Base-by-base conservation (phyloP, 2,329 filamentous ascomycete species). In the Trichophyton mentagrophytes region DNA sequence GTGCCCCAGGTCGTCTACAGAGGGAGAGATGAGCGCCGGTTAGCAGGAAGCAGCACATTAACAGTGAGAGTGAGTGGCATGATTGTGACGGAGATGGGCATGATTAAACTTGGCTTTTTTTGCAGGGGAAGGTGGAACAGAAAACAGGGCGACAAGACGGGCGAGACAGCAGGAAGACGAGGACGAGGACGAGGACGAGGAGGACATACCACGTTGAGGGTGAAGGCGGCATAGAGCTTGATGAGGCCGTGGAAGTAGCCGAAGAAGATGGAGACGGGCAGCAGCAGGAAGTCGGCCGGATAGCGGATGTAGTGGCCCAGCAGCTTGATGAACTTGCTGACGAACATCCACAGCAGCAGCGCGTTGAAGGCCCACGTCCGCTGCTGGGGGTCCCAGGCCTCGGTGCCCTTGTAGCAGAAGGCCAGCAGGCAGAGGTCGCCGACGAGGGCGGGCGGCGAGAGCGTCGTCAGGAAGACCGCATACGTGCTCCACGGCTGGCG, bases 401-500 rank as follows among this genome's bases (percentile, higher is more conserved):
- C 79, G 1, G 86, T 88, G 56, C 85, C 87, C 75, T 83, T 82
- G 78, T 84, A 86, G 68, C 85, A 85, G 20, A 87, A 79, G 64
- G 79, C 82, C 64, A 92, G 79, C 58, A 93, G 79, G 42, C 89
- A 77, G 30, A 86, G 81, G 73, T 97, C 92, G 66, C 89, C 82
- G 56, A 87, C 72, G 64, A 96, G 85, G 33, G 91, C 89, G 69
- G 95, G 85, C 44, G 91, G 93, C 51, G 90, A 95, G 70, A 96
- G 86, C 15, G 92, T 97, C 27, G 92, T 93, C 70, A 96, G 79
- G 76, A 96, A 89, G 63, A 96, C 85, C 58, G 92, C 90, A 72
- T 96, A 97, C 11, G 89, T 88, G 75, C 87, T 95, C 90, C 91
- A 97, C 57, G 84, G 87, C 72, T 96, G 92, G 70, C 89, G 89